phyloP scores from a whole-genome alignment of 2,329 filamentous ascomycete species.

The Fusarium sp. region DNA sequence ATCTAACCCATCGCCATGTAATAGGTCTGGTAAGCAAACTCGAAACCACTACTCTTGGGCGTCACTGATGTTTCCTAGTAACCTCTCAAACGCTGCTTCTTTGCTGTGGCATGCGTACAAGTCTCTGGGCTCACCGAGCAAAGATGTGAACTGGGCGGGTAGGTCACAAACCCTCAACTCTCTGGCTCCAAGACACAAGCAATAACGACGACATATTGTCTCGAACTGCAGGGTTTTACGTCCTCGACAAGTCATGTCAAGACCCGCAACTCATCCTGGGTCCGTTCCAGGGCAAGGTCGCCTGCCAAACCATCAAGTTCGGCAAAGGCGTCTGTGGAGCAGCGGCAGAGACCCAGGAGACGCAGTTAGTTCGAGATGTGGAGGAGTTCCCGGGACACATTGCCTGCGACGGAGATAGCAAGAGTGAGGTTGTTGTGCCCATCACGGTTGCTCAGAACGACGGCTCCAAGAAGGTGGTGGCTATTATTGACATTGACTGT shows the following conservation, averaged over 20 bases:
- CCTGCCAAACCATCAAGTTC: slow-evolving; percentile 81
- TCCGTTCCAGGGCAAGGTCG: slow-evolving; percentile 82
- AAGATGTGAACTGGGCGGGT: slow-evolving; percentile 81
- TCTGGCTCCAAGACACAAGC: slow-evolving; percentile 4
- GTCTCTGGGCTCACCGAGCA: slow-evolving; percentile 73
- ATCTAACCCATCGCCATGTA: neutral
- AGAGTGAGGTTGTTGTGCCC: slow-evolving; percentile 85
- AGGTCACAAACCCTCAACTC: slow-evolving; percentile 26
- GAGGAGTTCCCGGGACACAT: slow-evolving; percentile 82
- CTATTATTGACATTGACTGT: slow-evolving; percentile 85
- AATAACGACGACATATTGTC: slow-evolving; percentile 18
- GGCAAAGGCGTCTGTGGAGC: slow-evolving; percentile 80
- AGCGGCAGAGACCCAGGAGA: slow-evolving; percentile 68
- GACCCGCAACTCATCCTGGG: slow-evolving; percentile 74
- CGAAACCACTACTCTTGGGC: no score
- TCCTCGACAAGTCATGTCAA: slow-evolving; percentile 63
- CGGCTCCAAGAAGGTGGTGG: slow-evolving; percentile 64
- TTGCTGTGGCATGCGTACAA: slow-evolving; percentile 84
- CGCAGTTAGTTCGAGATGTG: slow-evolving; percentile 77
- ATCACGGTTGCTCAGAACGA: slow-evolving; percentile 59
- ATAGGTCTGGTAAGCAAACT: slow-evolving; percentile 45
- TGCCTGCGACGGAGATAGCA: slow-evolving; percentile 79
- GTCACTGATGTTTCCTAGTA: slow-evolving; percentile 59
- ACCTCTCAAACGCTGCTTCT: slow-evolving; percentile 79
- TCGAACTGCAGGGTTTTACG: slow-evolving; percentile 73